Percentiles rank a stretch among this genome's conserved stretches.
phyloP scores from a whole-genome alignment of 805 yeast species.

The Suhomyces emberorum region DNA sequence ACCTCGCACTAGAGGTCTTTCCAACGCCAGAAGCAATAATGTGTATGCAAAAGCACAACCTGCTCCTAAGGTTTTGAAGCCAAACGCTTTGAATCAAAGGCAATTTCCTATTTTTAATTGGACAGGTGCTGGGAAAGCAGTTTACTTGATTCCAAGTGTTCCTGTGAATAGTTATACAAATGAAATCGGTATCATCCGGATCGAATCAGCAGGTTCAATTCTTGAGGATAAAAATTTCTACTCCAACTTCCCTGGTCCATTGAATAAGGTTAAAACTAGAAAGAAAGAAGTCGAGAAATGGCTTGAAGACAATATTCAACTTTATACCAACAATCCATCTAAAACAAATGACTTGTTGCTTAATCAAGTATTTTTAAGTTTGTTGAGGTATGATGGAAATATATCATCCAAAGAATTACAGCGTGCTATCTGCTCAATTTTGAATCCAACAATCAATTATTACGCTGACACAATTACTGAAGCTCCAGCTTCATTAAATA shows the following conservation, averaged over 20 bases:
- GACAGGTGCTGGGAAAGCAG: conserved; percentile 35
- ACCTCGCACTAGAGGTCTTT: conserved; percentile 19
- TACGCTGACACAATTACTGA: conserved; percentile 27
- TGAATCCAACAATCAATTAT: conserved; percentile 43
- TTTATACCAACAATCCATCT: conserved; percentile 9
- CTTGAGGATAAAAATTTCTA: conserved; percentile 23
- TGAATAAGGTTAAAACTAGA: conserved; percentile 53
- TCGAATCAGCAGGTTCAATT: conserved; percentile 21
- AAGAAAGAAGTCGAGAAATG: conserved; percentile 70
- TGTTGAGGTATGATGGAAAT: conserved; percentile 31
- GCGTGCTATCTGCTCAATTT: conserved; percentile 29
- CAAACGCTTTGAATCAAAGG: conserved; percentile 51
- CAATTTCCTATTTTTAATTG: conserved; percentile 80
- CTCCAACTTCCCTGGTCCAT: conserved; percentile 64
- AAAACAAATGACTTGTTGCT: conserved; percentile 26
- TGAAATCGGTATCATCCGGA: conserved; percentile 25
- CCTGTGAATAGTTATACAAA: conserved; percentile 2
- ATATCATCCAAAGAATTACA: conserved; percentile 24
- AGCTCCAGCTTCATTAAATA: conserved; percentile 18
- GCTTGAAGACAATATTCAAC: conserved; percentile 27
- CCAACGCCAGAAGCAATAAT: conserved; percentile 15
- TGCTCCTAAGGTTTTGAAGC: conserved; percentile 40
- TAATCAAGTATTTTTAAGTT: conserved; percentile 25
- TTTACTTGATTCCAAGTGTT: conserved; percentile 24
- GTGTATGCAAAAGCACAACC: conserved; percentile 16